Base-by-base conservation (phyloP, 768 basidiomycete genomes). In the Phylloporus sp. region DNA sequence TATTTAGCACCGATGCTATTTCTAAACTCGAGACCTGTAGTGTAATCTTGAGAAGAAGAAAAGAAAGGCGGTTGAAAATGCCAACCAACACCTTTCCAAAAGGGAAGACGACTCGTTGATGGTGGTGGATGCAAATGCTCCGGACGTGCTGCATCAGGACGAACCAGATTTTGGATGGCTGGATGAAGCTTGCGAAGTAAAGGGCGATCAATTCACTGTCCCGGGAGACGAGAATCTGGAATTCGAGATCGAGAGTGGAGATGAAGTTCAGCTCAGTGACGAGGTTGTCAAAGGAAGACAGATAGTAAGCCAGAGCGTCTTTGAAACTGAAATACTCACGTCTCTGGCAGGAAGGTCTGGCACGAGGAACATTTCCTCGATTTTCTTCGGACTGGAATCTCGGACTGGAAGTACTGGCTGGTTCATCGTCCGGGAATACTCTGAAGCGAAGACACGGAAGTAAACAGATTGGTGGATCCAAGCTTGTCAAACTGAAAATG, bases 101-200 rank as follows among this genome's bases (percentile, higher is more conserved):
- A 52, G 50, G 21, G 65, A 66, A 32, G 63, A 64, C 1, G 59
- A 66, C 1, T 65, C 65, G 0, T 38, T 65, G 22, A 44, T 67
- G 51, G 54, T 65, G n/a, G 53, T 64, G 29, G 63, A 67, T 27
- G 24, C 49, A 15, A 60, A 65, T 34, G 54, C 55, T 10, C 54
- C 65, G 7, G 63, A 65, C 28, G 27, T 29, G 10, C 40, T 65
- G 8, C 35, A 36, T 28, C 42, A 48, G 20, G 48, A 44, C 36
- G 38, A 18, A 26, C 42, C 38, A 6, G 55, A 61, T 22, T 34
- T 60, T 29, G 43, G 41, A 15, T 67, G 65, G 63, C 21, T 67
- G 23, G 63, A 65, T 10, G 52, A 62, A 23, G 56, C 63, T 15
- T 65, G 62, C 24, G 27, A 46, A 32, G 60, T 65, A 36, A 60